Percentiles rank a stretch among this genome's conserved stretches.
These are phyloP conservation scores for Rhizopus arrhizus DNA, from an alignment of 371 early-diverging fungal species.

Conservation along the genomic window DNA sequence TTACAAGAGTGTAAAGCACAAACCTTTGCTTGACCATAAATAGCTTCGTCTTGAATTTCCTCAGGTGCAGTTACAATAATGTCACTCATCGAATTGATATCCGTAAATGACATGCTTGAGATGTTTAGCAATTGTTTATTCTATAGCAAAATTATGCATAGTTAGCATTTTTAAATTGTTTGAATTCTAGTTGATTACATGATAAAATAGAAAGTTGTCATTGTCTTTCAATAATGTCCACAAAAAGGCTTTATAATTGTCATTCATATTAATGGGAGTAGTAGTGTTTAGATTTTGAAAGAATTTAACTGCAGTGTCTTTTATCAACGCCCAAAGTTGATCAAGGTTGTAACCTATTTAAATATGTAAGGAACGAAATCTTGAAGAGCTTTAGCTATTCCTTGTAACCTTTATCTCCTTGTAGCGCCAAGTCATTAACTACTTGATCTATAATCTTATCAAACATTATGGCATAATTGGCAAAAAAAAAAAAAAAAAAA, in stretches of 20 bases:
- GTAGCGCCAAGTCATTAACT: conserved; percentile 14
- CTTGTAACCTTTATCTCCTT: conserved; percentile 20
- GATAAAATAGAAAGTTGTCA: conserved; percentile 1
- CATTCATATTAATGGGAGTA: conserved; percentile 6
- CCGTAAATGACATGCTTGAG: neutral
- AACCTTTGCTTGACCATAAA: conserved; percentile 21
- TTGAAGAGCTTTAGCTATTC: neutral
- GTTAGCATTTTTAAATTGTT: neutral
- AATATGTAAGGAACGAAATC: too few relatives aligned
- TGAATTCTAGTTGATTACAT: conserved; percentile 4
- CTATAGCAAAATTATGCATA: conserved; percentile 1
- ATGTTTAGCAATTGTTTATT: neutral
- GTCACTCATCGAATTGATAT: neutral
- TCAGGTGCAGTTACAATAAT: conserved; percentile 1
- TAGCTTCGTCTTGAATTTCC: conserved; percentile 8
- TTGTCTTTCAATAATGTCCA: conserved; percentile 8
- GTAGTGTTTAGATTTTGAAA: neutral
- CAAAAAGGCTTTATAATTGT: conserved; percentile 7
- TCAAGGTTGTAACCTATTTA: conserved; percentile 14
- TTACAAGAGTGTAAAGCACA: too few relatives aligned
- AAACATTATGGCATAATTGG: conserved; percentile 4
- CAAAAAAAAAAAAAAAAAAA: neutral
- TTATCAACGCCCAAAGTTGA: conserved; percentile 4
- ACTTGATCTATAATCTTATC: conserved; percentile 8
- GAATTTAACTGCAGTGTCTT: neutral